Conservation (phyloP, 441 rosid genomes). For the Pelargonium australe region DNA sequence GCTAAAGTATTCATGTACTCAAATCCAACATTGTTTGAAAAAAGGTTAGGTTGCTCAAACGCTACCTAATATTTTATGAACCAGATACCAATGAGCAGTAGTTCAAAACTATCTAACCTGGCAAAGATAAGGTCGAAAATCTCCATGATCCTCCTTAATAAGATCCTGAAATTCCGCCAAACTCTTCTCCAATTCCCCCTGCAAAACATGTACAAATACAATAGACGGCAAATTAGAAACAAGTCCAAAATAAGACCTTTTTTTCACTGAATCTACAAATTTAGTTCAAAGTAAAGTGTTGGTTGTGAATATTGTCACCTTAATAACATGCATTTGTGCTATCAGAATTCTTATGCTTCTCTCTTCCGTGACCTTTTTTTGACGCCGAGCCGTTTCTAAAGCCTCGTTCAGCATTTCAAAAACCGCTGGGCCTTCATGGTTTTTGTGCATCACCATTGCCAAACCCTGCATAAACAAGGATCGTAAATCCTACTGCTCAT, state of each 20-base stretch:
- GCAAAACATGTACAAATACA: constrained; percentile 15
- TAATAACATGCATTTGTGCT: constrained; percentile 76
- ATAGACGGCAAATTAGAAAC: background rate
- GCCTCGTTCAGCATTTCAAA: constrained; percentile 77
- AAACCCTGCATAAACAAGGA: constrained; percentile 49
- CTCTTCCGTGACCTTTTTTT: constrained; percentile 64
- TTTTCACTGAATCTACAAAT: background rate
- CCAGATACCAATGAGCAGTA: background rate
- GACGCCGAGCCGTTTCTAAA: constrained; percentile 46
- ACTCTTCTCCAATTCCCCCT: constrained; percentile 74
- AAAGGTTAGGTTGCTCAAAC: no score
- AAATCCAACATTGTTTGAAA: no score
- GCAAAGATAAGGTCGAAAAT: constrained; percentile 92
- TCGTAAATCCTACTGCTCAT: background rate
- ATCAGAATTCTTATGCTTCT: constrained; percentile 70
- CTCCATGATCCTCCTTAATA: constrained; percentile 69
- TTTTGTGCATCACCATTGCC: constrained; percentile 89
- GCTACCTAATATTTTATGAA: background rate
- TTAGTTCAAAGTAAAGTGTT: no score
- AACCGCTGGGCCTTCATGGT: constrained; percentile 60
- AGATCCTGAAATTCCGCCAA: constrained; percentile 64
- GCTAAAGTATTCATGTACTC: no score
- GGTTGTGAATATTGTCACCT: constrained; percentile 35
- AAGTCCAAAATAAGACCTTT: background rate
- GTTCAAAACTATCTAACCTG: constrained; percentile 40